Evolutionary conservation across 2,329 filamentous ascomycete genomes (phyloP).

Genomic region (Penicillium sp.): DNA sequence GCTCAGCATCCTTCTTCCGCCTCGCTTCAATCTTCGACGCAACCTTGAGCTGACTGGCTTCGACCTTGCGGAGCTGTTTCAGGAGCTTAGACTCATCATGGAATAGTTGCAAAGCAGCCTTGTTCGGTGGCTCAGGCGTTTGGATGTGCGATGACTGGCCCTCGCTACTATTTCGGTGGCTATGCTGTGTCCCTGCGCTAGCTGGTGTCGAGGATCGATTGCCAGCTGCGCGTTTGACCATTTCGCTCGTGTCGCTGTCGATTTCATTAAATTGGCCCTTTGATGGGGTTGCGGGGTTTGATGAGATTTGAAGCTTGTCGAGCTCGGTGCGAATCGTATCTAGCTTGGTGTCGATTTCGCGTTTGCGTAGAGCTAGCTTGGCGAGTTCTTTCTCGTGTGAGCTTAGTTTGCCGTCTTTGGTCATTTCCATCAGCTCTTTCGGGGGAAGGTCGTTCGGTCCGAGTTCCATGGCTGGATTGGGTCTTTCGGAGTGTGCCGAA

Average conservation of each 20-base stretch:
- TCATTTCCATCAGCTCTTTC: conserved; percentile 25
- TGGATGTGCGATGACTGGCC: conserved; percentile 10
- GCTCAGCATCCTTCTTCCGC: conserved; percentile 37
- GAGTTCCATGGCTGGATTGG: conserved; percentile 16
- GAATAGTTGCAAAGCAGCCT: conserved; percentile 30
- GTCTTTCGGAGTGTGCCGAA: conserved; percentile 19
- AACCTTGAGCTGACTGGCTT: conserved; percentile 40
- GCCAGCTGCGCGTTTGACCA: conserved; percentile 18
- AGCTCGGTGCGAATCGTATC: conserved; percentile 35
- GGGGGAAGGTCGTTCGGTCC: conserved; percentile 20
- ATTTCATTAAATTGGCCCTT: conserved; percentile 14
- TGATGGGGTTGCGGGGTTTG: conserved; percentile 2
- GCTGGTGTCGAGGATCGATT: conserved; percentile 16
- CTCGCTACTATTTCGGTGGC: conserved; percentile 16
- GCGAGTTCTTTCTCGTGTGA: conserved; percentile 43
- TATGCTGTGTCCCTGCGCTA: background rate
- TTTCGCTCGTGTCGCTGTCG: conserved; percentile 17
- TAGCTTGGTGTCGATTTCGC: conserved; percentile 37
- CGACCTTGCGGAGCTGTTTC: conserved; percentile 41
- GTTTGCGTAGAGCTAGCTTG: conserved; percentile 41
- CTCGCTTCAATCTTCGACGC: conserved; percentile 38
- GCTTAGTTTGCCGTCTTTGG: conserved; percentile 30
- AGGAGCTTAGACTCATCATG: conserved; percentile 35
- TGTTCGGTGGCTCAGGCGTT: conserved; percentile 23
- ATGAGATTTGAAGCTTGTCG: conserved; percentile 24